Evolutionary conservation across 202 grass and related monocot genomes (phyloP), one percentile per base, ranked within the genome.

Genomic region (Musa balbisiana): DNA sequence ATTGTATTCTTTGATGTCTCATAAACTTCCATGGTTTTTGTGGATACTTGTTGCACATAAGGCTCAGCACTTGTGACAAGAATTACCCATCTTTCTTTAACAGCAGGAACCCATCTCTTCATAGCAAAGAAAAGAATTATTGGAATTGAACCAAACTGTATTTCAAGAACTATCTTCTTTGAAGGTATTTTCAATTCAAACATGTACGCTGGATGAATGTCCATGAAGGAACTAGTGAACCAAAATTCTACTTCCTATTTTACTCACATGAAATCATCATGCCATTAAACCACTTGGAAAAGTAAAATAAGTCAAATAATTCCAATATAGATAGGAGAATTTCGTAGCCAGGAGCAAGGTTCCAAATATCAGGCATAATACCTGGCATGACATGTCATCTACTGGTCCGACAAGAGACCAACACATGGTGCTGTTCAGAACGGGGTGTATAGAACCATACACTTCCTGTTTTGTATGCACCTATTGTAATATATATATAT

Each of bases 101-200:
- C 76, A 64, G 82, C 73, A 73, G 93, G 93, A 58, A 91, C 33
- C 90, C 80, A 89, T 97, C 86, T 97, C 93, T 97, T 89, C 76
- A 89, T 79, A 22, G 33, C 33, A 0, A 11, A 73, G 62, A 75
- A 67, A 58, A 11, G 49, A 13, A 83, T 75, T 71, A 21, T 43
- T 43, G 9, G 65, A 68, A 43, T 43, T 5, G 33, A 43, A 15
- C 26, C 19, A 51, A n/a, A 84, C 22, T 75, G 21, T 55, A 9
- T 17, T 75, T 78, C 49, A 70, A 73, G 69, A 79, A 68, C 17
- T 29, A 76, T 33, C 1, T 15, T 68, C 13, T 16, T 15, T 16
- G 11, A 43, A 49, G 5, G 15, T 16, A 24, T 53, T 9, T 74
- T 23, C 20, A 27, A 13, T 55, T 74, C 33, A 71, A 50, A 52